Base-by-base conservation (phyloP, 208 protist genomes). In the Eutreptiella sp. region DNA sequence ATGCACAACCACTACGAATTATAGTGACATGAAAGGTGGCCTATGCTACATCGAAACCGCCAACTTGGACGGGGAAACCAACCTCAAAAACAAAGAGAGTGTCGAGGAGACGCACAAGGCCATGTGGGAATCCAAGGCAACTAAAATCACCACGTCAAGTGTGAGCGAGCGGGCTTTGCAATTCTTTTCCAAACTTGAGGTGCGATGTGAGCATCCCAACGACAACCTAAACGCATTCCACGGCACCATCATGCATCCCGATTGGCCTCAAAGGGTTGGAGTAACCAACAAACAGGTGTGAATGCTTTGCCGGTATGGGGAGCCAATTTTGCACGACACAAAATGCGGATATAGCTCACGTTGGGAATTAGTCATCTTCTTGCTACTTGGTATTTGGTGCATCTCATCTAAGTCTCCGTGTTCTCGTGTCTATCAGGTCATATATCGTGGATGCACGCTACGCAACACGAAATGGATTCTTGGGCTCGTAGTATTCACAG, bases 401-500 rank as follows among this genome's bases (percentile, higher is more conserved):
- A 41, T 41, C 19, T 41, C 19, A 41, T 41, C 19, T 41, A 58
- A 58, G 32, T 50, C 16, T 50, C 16, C 16, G 16, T 16, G 16
- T 41, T 29, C 52, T 39, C 32, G 11, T 9, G 33, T 58, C 23
- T 65, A 70, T 21, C 50, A 85, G 23, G 16, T 86, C 27, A 11
- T 83, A 0, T 55, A 81, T 2, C 53, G 76, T 23, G 74, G 75
- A 39, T 73, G 61, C 23, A 26, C 36, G 0, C 14, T 84, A 0
- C 54, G 63, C 21, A 81, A 85, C 38, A 84, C 77, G 28, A 35
- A 66, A 19, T 76, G 46, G 21, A 29, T 76, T 1, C 55, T 75
- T 23, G 77, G 77, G 9, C 4, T 76, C 3, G 74, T 76, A 2
- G 47, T 76, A n/a, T 84, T 77, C 36, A 76, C 77, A 11, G 72